phyloP scores from a whole-genome alignment of 345 rosid species.

The Euphorbia tirucalli region DNA sequence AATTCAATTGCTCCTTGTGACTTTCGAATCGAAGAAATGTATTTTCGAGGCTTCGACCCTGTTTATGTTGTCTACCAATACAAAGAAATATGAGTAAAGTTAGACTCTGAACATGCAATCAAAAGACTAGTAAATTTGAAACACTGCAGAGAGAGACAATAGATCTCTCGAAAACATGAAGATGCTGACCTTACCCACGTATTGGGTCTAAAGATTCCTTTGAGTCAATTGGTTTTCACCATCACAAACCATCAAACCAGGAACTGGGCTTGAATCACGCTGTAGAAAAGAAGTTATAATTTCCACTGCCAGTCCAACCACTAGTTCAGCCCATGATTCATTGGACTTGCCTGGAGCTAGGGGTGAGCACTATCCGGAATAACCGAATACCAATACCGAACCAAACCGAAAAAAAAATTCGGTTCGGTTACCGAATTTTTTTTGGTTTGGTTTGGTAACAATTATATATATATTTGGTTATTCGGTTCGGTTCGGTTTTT shows the following conservation, averaged over 20 bases:
- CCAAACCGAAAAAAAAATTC: no score
- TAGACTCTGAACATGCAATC: not conserved
- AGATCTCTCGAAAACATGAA: no score
- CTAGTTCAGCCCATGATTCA: constrained; percentile 66
- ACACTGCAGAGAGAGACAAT: no score
- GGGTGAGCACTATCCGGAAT: no score
- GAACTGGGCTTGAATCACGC: constrained; percentile 20
- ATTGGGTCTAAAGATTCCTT: constrained; percentile 87
- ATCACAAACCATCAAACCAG: constrained; percentile 13
- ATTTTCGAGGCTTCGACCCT: constrained; percentile 78
- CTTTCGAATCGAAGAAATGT: constrained; percentile 47
- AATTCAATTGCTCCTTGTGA: constrained; percentile 28
- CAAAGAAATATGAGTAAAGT: not conserved
- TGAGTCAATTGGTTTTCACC: constrained; percentile 21
- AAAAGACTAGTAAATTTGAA: no score
- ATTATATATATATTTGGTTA: no score
- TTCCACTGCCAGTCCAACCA: constrained; percentile 55
- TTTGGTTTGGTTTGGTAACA: no score
- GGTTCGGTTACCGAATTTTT: no score
- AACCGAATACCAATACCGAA: no score
- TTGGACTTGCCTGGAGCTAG: no score
- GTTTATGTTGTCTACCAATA: constrained; percentile 59
- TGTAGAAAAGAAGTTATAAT: constrained; percentile 43
- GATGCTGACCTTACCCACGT: constrained; percentile 61
- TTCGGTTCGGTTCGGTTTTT: no score